These are phyloP conservation scores for Acacia crassicarpa DNA, from an alignment of 306 rosid species.

Conservation along the genomic window DNA sequence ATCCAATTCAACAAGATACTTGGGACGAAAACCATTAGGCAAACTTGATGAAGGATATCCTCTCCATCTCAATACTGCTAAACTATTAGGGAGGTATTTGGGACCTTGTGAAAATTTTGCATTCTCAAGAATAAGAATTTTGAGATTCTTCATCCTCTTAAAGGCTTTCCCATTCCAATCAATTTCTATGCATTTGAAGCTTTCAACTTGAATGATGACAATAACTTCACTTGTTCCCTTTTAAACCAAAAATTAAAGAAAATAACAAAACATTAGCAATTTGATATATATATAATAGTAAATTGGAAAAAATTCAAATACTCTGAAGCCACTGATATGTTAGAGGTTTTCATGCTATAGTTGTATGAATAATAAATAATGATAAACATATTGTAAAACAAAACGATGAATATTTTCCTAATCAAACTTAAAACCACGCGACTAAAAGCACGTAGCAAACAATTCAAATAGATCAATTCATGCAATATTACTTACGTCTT, in stretches of 20 bases:
- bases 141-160: background rate
- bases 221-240: constrained; percentile 12
- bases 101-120: background rate
- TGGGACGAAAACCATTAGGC: background rate
- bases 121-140: background rate
- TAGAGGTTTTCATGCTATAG: background rate
- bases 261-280: background rate
- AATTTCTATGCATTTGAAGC: background rate
- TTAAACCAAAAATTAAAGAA: background rate
- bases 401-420: too few relatives aligned
- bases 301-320: too few relatives aligned
- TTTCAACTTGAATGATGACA: background rate
- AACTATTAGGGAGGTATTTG: background rate
- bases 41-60: constrained; percentile 19
- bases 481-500: too few relatives aligned
- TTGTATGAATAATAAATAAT: too few relatives aligned
- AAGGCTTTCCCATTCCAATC: constrained; percentile 7
- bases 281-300: too few relatives aligned
- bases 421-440: too few relatives aligned
- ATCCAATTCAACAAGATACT: constrained; percentile 9
- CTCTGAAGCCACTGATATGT: background rate
- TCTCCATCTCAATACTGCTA: constrained; percentile 17
- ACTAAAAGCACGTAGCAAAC: too few relatives aligned
- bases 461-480: too few relatives aligned
- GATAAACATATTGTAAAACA: too few relatives aligned